phyloP scores from a whole-genome alignment of 176 grass and related monocot genomes.

The Bothriochloa decipiens region DNA sequence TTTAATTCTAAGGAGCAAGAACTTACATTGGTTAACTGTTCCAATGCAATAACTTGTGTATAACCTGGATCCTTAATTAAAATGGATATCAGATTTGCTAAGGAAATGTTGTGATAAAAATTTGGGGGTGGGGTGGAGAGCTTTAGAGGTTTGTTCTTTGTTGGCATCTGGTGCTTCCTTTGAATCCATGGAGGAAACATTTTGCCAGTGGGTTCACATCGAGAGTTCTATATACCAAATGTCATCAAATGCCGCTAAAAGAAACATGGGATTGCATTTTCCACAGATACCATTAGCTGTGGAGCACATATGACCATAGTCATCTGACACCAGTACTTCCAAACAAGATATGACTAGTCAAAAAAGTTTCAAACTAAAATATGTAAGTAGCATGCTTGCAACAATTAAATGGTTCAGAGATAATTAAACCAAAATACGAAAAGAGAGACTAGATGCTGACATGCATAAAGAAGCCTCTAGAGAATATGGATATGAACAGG shows the following conservation, averaged over 20 bases:
- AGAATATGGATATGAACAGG: background rate
- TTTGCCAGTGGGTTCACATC: constrained; percentile 3
- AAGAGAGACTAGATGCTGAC: background rate
- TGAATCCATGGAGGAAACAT: background rate
- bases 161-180: background rate
- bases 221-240: background rate
- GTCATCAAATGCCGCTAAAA: background rate
- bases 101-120: background rate
- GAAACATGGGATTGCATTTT: constrained; percentile 7
- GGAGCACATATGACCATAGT: constrained; percentile 7
- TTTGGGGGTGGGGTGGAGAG: background rate
- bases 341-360: constrained; percentile 19
- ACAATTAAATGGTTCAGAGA: constrained; percentile 15
- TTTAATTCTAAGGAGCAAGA: background rate
- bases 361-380: constrained; percentile 10
- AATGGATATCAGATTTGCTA: background rate
- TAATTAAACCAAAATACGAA: constrained; percentile 18
- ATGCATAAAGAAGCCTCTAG: background rate
- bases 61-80: background rate
- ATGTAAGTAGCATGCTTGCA: constrained; percentile 12
- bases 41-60: background rate
- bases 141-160: background rate
- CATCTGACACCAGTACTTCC: background rate
- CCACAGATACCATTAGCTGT: background rate
- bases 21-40: background rate